Evolutionary conservation across 768 basidiomycete species (phyloP).

Genomic region (Hygrophorus pudorinus): DNA sequence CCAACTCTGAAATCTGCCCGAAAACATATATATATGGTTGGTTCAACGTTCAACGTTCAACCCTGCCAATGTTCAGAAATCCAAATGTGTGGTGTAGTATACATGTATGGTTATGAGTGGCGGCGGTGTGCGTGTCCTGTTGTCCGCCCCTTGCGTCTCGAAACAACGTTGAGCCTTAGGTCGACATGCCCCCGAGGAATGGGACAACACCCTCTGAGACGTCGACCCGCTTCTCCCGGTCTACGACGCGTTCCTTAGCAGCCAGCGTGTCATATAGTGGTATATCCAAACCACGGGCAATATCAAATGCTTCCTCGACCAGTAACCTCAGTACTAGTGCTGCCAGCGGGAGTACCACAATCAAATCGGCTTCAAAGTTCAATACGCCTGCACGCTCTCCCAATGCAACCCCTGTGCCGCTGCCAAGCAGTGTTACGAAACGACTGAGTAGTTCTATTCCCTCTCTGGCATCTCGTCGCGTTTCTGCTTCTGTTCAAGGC

Average conservation of each 20-base stretch:
- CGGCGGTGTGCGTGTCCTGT: too few relatives aligned
- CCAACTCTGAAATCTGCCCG: too few relatives aligned
- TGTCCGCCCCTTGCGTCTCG: too few relatives aligned
- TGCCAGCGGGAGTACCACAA: too few relatives aligned
- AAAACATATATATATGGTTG: too few relatives aligned
- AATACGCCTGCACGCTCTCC: slow-evolving; percentile 33
- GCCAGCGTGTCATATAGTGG: slow-evolving; percentile 22
- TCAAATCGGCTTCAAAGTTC: slow-evolving; percentile 43
- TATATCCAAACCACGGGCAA: slow-evolving; percentile 40
- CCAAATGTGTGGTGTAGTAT: too few relatives aligned
- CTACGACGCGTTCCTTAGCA: slow-evolving; percentile 33
- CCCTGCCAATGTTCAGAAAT: too few relatives aligned
- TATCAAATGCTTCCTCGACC: slow-evolving; percentile 38
- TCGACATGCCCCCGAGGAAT: slow-evolving; percentile 17
- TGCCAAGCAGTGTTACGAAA: slow-evolving; percentile 22
- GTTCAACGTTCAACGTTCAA: too few relatives aligned
- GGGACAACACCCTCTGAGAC: slow-evolving; percentile 39
- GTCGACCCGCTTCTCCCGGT: slow-evolving; percentile 42
- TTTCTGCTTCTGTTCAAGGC: slow-evolving; percentile 26
- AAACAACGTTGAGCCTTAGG: too few relatives aligned
- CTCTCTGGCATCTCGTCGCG: slow-evolving; percentile 29
- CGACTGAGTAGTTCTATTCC: slow-evolving; percentile 29
- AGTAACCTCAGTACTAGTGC: slow-evolving; percentile 19
- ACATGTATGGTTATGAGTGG: too few relatives aligned
- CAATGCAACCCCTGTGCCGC: slow-evolving; percentile 42